Percentiles rank a stretch among this genome's conserved stretches.
phyloP scores from a whole-genome alignment of 129 eudicot genomes.

The Ambrosia trifida region DNA sequence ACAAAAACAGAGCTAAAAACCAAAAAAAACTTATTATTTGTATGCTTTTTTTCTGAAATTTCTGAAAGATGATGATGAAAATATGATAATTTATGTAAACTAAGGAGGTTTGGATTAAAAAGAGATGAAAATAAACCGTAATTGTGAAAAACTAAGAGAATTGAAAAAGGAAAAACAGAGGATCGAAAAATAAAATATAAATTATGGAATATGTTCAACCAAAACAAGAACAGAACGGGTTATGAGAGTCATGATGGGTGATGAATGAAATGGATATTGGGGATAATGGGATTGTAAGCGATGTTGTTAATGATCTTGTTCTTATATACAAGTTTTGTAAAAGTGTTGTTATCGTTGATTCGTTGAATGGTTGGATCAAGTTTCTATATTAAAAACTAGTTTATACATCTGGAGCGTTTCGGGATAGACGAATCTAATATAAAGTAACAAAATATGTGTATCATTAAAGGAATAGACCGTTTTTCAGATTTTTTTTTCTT shows the following conservation, averaged over 20 bases:
- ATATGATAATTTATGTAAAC: neutral
- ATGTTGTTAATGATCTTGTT: neutral
- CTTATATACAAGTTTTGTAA: neutral
- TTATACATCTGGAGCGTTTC: too few relatives aligned
- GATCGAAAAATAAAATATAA: neutral
- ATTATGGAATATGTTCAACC: constrained; percentile 19
- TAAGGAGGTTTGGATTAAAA: neutral
- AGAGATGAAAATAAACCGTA: neutral
- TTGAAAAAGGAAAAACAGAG: constrained; percentile 10
- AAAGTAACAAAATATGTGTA: too few relatives aligned
- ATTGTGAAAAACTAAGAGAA: neutral
- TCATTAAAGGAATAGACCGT: too few relatives aligned
- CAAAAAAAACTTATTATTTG: neutral
- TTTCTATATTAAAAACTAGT: too few relatives aligned
- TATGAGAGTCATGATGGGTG: constrained; percentile 8
- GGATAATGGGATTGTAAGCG: neutral
- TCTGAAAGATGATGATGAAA: neutral
- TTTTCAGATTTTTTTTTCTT: too few relatives aligned
- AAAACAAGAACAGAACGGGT: constrained; percentile 18
- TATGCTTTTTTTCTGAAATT: neutral
- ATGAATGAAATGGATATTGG: neutral
- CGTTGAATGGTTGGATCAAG: neutral
- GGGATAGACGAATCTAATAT: too few relatives aligned
- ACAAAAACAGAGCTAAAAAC: constrained; percentile 10
- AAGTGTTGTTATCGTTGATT: neutral